phyloP scores from a whole-genome alignment of 169 alveolate species.

The Babesia gibsoni region DNA sequence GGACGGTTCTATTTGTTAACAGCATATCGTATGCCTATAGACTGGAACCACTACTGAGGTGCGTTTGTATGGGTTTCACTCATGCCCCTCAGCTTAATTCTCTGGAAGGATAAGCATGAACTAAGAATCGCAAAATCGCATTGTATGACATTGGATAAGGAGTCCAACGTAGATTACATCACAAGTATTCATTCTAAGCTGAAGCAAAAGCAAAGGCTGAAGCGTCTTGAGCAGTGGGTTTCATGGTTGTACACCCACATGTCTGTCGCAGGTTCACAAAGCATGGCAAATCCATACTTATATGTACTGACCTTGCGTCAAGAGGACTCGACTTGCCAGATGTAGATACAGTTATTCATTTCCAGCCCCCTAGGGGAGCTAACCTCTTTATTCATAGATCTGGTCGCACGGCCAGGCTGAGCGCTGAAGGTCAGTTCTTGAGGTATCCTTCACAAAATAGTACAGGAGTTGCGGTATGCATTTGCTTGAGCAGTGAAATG shows the following conservation, averaged over 20 bases:
- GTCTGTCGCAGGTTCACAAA: conserved; percentile 33
- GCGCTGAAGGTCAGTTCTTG: conserved; percentile 51
- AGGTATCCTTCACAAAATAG: neutral
- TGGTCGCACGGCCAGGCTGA: conserved; percentile 93
- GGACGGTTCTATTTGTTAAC: conserved; percentile 53
- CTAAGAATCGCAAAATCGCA: conserved; percentile 38
- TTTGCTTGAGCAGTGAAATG: conserved; percentile 39
- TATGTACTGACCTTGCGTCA: conserved; percentile 93
- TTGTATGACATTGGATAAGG: conserved; percentile 45
- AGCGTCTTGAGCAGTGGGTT: conserved; percentile 52
- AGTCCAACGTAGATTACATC: conserved; percentile 40
- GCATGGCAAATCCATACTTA: conserved; percentile 66
- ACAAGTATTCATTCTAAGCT: conserved; percentile 62
- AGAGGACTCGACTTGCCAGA: conserved; percentile 91
- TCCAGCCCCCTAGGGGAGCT: conserved; percentile 87
- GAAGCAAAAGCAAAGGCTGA: conserved; percentile 55
- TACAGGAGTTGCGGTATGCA: conserved; percentile 52
- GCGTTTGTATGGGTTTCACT: neutral
- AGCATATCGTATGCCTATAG: conserved; percentile 58
- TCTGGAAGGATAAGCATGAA: conserved; percentile 64
- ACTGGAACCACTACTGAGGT: conserved; percentile 61
- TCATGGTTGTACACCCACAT: neutral
- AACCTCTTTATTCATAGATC: conserved; percentile 91
- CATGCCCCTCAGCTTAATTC: conserved; percentile 19
- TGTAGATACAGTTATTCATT: conserved; percentile 86